These are phyloP conservation scores for Eimeria brunetti DNA, from an alignment of 169 alveolate genomes.

Conservation along the genomic window DNA sequence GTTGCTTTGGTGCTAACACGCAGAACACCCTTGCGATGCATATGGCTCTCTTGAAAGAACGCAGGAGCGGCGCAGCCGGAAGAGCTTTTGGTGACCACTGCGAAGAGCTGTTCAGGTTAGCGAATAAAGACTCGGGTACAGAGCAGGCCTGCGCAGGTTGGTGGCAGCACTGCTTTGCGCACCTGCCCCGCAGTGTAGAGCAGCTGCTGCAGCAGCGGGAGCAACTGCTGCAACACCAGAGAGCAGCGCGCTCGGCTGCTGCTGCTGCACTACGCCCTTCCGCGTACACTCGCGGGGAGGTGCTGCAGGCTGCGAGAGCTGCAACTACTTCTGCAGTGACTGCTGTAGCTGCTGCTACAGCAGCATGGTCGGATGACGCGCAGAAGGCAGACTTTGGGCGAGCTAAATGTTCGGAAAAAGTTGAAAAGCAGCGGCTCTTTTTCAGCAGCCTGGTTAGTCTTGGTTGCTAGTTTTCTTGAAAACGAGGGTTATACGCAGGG, in stretches of 20 bases:
- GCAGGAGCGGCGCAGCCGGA: background rate
- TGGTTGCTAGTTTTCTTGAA: background rate
- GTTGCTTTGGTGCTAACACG: background rate
- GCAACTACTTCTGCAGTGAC: constrained; percentile 29
- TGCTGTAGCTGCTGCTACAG: constrained; percentile 2
- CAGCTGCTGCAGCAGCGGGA: constrained; percentile 43
- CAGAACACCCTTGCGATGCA: constrained; percentile 68
- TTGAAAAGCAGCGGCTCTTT: constrained; percentile 7
- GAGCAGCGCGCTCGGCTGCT: constrained; percentile 40
- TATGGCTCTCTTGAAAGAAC: constrained; percentile 18
- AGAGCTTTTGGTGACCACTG: background rate
- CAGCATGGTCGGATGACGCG: background rate
- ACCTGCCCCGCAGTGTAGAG: constrained; percentile 57
- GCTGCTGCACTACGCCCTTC: constrained; percentile 13
- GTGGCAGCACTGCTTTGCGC: constrained; percentile 71
- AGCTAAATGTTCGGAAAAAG: background rate
- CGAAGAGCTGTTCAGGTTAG: background rate
- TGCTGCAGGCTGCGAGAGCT: constrained; percentile 56
- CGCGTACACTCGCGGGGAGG: background rate
- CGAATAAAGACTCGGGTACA: background rate
- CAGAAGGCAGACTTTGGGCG: background rate
- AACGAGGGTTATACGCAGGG: background rate
- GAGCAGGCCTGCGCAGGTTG: constrained; percentile 9
- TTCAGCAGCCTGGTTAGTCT: constrained; percentile 51
- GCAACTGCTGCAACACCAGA: constrained; percentile 19